These are phyloP conservation scores for Penicillium sclerotiorum DNA, from an alignment of 2,329 filamentous ascomycete species.

Conservation along the genomic window DNA sequence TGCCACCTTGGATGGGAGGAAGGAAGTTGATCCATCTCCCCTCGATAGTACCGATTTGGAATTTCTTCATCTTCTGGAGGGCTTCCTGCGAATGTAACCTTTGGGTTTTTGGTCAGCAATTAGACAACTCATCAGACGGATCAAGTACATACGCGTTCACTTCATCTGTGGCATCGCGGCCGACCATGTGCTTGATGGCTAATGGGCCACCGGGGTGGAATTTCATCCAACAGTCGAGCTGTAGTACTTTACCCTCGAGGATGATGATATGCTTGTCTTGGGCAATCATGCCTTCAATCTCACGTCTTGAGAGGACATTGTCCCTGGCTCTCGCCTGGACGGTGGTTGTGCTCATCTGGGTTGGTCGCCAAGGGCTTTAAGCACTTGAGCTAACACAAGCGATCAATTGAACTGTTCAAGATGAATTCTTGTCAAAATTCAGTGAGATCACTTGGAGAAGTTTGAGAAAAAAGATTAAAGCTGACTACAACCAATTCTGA, in stretches of 20 bases:
- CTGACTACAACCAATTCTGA: background rate
- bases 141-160: conserved; percentile 70
- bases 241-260: conserved; percentile 75
- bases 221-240: conserved; percentile 80
- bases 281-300: conserved; percentile 80
- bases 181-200: conserved; percentile 87
- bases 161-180: conserved; percentile 90
- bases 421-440: background rate
- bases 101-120: conserved; percentile 40
- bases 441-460: background rate
- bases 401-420: background rate
- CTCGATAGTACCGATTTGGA: conserved; percentile 77
- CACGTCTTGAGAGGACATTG: conserved; percentile 21
- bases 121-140: background rate
- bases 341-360: conserved; percentile 5
- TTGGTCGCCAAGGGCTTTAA: background rate
- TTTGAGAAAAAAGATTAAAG: background rate
- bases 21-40: conserved; percentile 82
- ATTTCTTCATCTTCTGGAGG: conserved; percentile 71
- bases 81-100: conserved; percentile 80
- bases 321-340: conserved; percentile 10
- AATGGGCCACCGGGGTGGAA: conserved; percentile 91
- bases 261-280: conserved; percentile 77
- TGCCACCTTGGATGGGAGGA: conserved; percentile 85
- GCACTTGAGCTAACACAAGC: background rate